phyloP scores from a whole-genome alignment of 768 basidiomycete genomes.

The Tylopilus plumbeoviolaceoides region DNA sequence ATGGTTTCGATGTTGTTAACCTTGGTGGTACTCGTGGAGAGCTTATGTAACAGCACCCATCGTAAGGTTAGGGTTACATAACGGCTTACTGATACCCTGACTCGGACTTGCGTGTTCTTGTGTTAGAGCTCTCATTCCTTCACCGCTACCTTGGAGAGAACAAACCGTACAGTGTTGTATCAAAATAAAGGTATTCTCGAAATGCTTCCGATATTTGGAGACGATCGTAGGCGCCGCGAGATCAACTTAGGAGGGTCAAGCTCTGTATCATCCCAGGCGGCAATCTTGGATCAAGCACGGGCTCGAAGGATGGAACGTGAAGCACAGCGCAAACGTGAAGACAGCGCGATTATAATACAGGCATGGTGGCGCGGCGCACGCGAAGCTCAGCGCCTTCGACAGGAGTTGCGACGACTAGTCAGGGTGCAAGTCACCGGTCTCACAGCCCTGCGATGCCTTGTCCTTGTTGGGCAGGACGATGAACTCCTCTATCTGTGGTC shows the following conservation, averaged over 20 bases:
- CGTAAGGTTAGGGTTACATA: constrained; percentile 19
- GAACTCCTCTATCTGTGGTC: constrained; percentile 34
- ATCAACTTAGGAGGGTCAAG: constrained; percentile 76
- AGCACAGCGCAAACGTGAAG: constrained; percentile 50
- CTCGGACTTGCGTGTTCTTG: background rate
- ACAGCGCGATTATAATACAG: constrained; percentile 60
- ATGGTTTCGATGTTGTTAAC: too few species aligned
- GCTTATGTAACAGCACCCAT: constrained; percentile 2
- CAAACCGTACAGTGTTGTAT: background rate
- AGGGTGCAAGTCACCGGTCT: constrained; percentile 49
- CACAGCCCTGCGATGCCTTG: constrained; percentile 59
- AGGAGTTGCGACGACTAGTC: constrained; percentile 46
- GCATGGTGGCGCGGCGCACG: constrained; percentile 61
- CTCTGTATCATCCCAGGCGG: constrained; percentile 45
- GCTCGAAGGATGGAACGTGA: constrained; percentile 55
- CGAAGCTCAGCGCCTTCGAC: constrained; percentile 39
- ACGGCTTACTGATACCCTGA: background rate
- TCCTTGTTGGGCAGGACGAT: constrained; percentile 49
- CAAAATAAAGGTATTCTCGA: background rate
- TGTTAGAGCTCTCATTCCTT: background rate
- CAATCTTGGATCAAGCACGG: constrained; percentile 62
- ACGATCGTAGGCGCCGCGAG: constrained; percentile 49
- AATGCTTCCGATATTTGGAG: constrained; percentile 47
- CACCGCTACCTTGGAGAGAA: background rate
- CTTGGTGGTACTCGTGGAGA: too few species aligned